These are phyloP conservation scores for Mikania micrantha DNA, from an alignment of 129 eudicot genomes.

Conservation along the genomic window DNA sequence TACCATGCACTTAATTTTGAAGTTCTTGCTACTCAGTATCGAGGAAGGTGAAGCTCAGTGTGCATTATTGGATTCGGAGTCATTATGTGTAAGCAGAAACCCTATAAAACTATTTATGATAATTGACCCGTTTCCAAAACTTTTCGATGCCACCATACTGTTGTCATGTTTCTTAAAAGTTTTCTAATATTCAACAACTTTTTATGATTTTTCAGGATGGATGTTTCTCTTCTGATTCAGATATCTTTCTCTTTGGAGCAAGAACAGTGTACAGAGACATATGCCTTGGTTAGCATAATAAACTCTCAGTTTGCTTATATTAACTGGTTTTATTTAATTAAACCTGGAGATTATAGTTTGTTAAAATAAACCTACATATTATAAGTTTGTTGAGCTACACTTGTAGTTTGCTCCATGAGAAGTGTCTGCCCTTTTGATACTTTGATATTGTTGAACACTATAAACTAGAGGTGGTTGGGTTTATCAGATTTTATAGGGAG, in stretches of 20 bases:
- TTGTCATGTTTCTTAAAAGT: background rate
- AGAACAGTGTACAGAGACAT: conserved; percentile 96
- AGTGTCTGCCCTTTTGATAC: background rate
- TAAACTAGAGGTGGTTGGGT: background rate
- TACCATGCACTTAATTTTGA: conserved; percentile 8
- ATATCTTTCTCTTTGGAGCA: conserved; percentile 93
- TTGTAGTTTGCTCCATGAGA: background rate
- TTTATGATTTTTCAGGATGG: conserved; percentile 60
- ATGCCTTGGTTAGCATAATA: conserved; percentile 62
- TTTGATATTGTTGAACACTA: too few species aligned
- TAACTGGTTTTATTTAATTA: background rate
- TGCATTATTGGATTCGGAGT: conserved; percentile 79
- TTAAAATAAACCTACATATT: background rate
- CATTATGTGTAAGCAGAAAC: conserved; percentile 67
- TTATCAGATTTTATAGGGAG: too few species aligned
- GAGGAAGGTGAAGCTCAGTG: conserved; percentile 99
- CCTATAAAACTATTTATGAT: conserved; percentile 1
- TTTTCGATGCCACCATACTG: conserved; percentile 1
- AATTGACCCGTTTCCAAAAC: background rate
- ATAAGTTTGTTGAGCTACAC: background rate
- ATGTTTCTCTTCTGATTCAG: conserved; percentile 93
- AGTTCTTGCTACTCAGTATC: conserved; percentile 42
- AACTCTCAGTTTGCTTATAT: conserved; percentile 3
- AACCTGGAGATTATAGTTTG: background rate
- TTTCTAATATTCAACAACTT: background rate